Evolutionary conservation across 2,329 filamentous ascomycete genomes (phyloP), one percentile per base, ranked within the genome.

Genomic region (Neocucurbitaria cava): DNA sequence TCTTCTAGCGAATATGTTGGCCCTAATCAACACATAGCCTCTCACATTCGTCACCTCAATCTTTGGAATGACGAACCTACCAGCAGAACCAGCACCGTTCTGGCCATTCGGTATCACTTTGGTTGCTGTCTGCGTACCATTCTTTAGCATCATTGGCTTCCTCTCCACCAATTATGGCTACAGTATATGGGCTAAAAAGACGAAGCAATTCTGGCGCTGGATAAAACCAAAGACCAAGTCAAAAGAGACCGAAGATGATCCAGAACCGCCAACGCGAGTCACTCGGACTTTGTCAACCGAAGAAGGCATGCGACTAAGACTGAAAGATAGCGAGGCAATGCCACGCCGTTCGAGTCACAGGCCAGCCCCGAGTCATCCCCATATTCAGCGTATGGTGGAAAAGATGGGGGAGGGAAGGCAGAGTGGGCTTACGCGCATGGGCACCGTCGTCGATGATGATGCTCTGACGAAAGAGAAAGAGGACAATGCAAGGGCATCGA

Each of bases 31-130:
- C 5, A 3, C 15, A 23, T 24, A 66, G 63, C 85, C 85, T 2
- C 71, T 87, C 20, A 87, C 84, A 0, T 87, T 87, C 65, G 84
- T 86, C 6, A 87, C 85, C 60, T 83, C 81, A 30, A 81, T 87
- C 46, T 85, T 83, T 55, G 84, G 84, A 35, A 81, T 80, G 77
- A 79, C 76, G 0, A 78, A 79, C 52, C 80, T 81, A 77, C 69
- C 74, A 1, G 69, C 64, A 1, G 61, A 74, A 2, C 72, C 73
- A 5, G 58, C 64, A 13, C 62, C 56, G 5, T 78, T 73, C 48
- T 72, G 74, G 65, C 65, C 68, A 4, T 80, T 81, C 51, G 78
- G 72, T 15, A 66, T 79, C 15, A 78, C 78, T 5, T 71, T 76
- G 1, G 69, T 64, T 8, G 72, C 73, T 7, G 76, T 81, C 15